phyloP scores from a whole-genome alignment of 75 land plant genomes.

The Chamaecyparis obtusa region DNA sequence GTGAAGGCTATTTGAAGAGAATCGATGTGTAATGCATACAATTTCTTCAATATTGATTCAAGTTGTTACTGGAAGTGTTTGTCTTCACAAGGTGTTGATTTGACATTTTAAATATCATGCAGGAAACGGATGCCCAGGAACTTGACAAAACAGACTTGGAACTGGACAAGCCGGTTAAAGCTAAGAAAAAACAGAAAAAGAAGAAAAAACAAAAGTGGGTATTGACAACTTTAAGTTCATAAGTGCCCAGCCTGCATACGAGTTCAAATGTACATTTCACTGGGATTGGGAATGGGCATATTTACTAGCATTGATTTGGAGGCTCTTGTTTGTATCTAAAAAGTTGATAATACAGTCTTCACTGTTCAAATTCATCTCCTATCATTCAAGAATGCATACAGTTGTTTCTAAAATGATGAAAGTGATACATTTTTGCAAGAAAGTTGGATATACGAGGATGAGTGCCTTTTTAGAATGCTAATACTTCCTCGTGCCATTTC shows the following conservation, averaged over 20 bases:
- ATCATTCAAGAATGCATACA: not conserved
- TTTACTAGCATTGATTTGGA: not conserved
- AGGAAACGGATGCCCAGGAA: not conserved
- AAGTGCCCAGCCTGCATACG: not conserved
- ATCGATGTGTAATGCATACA: not conserved
- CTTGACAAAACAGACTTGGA: conserved; percentile 1
- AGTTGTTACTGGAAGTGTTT: not conserved
- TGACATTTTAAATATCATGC: not conserved
- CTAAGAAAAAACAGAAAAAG: conserved; percentile 8
- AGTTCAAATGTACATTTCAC: not conserved
- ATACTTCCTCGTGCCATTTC: not conserved
- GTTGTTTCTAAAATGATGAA: not conserved
- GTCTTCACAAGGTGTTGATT: not conserved
- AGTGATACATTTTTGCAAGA: not conserved
- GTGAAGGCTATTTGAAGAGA: not conserved
- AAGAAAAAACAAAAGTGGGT: conserved; percentile 1
- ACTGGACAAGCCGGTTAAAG: not conserved
- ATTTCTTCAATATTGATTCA: not conserved
- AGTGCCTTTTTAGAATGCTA: not conserved
- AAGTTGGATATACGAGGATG: not conserved
- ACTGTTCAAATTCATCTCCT: not conserved
- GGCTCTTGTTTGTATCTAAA: not conserved
- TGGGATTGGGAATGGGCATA: not conserved
- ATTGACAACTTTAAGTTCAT: not conserved
- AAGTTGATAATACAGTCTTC: not conserved